phyloP scores from a whole-genome alignment of 148 eudicot species.

The Persicaria maculosa region DNA sequence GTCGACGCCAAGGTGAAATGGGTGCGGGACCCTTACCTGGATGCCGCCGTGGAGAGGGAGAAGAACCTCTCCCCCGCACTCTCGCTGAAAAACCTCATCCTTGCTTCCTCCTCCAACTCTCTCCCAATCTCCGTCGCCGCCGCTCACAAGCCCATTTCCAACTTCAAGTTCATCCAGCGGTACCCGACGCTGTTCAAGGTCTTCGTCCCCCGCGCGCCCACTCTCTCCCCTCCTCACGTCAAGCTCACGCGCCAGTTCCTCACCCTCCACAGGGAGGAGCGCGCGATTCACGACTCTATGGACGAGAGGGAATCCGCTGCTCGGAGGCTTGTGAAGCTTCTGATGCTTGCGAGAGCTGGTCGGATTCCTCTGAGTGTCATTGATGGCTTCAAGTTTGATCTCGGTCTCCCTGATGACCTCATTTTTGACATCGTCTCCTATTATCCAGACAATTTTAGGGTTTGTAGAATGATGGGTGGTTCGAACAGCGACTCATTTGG shows the following conservation, averaged over 20 bases:
- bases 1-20: constrained; percentile 52
- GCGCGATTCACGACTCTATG: constrained; percentile 15
- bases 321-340: constrained; percentile 38
- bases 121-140: constrained; percentile 43
- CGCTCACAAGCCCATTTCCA: constrained; percentile 37
- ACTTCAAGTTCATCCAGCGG: constrained; percentile 37
- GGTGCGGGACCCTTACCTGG: constrained; percentile 58
- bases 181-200: constrained; percentile 54
- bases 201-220: constrained; percentile 24
- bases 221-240: constrained; percentile 24
- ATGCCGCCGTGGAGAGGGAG: constrained; percentile 44
- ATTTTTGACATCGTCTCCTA: constrained; percentile 34
- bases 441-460: constrained; percentile 61
- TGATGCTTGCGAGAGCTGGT: constrained; percentile 43
- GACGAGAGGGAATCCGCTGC: constrained; percentile 28
- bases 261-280: constrained; percentile 37
- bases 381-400: constrained; percentile 45
- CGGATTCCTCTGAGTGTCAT: constrained; percentile 38
- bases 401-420: constrained; percentile 57
- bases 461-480: constrained; percentile 24
- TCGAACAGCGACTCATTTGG: constrained; percentile 19
- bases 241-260: constrained; percentile 44
- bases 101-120: constrained; percentile 44
- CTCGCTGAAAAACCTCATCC: constrained; percentile 45
- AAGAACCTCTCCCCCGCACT: constrained; percentile 45